These are phyloP conservation scores for Podospora pseudocomata DNA, from an alignment of 495 filamentous ascomycete species.

Conservation along the genomic window DNA sequence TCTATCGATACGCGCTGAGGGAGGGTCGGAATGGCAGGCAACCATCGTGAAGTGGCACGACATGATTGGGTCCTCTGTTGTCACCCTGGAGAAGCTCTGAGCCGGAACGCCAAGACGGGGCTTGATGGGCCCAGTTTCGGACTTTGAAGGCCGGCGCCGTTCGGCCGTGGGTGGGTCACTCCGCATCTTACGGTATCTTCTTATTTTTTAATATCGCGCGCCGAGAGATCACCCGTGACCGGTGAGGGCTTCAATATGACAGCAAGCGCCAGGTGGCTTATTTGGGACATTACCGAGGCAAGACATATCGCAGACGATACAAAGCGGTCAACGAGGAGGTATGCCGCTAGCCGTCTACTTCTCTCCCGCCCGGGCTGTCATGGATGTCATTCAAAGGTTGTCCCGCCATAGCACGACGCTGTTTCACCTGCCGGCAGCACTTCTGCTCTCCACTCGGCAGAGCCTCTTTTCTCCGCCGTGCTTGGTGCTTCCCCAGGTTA, in stretches of 20 bases:
- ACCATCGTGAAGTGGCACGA: conserved; percentile 2
- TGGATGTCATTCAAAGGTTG: neutral
- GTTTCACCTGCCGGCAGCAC: conserved; percentile 2
- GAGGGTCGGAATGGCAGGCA: neutral
- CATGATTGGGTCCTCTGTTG: neutral
- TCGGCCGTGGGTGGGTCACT: neutral
- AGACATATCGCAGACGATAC: neutral
- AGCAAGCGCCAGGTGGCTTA: neutral
- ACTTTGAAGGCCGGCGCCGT: neutral
- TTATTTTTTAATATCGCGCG: neutral
- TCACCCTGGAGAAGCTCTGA: neutral
- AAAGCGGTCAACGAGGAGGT: neutral
- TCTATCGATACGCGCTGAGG: neutral
- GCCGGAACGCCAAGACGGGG: neutral
- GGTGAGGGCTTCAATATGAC: neutral
- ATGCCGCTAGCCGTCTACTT: neutral
- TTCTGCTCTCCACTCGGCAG: neutral
- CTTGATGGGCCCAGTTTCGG: neutral
- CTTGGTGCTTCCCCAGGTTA: neutral
- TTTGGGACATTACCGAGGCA: neutral
- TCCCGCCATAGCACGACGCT: neutral
- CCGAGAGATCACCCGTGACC: neutral
- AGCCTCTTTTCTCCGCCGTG: neutral
- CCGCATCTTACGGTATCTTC: neutral
- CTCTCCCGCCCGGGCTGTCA: neutral